Evolutionary conservation across 495 filamentous ascomycete genomes (phyloP), one percentile per base, ranked within the genome.

Genomic region (Penicilliopsis zonata): DNA sequence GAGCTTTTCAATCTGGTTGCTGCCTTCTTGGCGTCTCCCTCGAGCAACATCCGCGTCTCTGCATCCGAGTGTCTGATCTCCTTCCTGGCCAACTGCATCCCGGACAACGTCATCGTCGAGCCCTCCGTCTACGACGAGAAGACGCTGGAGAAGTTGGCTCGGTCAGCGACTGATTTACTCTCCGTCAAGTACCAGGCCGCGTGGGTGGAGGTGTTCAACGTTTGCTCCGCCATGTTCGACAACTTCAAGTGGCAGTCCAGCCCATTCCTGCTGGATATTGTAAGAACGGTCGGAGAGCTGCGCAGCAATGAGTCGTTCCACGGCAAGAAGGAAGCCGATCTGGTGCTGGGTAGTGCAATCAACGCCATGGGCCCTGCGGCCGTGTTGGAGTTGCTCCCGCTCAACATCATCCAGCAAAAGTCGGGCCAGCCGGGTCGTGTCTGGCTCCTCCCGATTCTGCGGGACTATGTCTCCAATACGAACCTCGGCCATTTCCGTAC

Each of bases 11-110:
- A 65, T 18, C 63, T 80, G 61, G 67, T 95, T 10, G 74, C 82
- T 15, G 50, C 61, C 13, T 95, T 92, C 52, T 71, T 96, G 35
- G 70, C 78, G 14, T 94, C 88, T 5, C 70, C 82, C 9, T 90
- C 85, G 1, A 77, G 84, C 53, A 94, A 94, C 49, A 90, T 96
- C 47, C 75, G 90, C 17, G 64, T 90, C 9, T 96, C 92, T 8
- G 84, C 90, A 2, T 86, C 92, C 0, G 88, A 96, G 53, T 94
- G 92, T 48, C 60, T 98, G 36, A 79, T 95, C 19, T 94, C 90
- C 1, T 87, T 98, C 43, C 62, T 87, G 44, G 77, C 74, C 29
- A 92, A 88, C 47, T 92, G 86, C 40, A 68, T 98, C 16, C 90
- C 92, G 0, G 64, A 75, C 14, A 67, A 61, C 29, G 79, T 86